phyloP scores from a whole-genome alignment of 805 yeast genomes.

The Wickerhamomyces bisporus region DNA sequence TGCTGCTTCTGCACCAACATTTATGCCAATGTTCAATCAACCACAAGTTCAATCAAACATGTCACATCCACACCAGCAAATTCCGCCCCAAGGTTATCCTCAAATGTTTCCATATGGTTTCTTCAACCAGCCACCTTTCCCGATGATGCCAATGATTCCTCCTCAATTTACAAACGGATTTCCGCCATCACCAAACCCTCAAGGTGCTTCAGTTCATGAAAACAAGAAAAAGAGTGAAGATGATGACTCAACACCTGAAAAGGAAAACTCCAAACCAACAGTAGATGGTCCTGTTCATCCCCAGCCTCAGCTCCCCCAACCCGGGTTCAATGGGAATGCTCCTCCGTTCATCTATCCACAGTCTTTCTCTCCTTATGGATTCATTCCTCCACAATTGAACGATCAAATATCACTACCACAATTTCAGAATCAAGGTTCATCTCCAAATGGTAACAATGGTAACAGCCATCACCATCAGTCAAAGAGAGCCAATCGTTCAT shows the following conservation, averaged over 20 bases:
- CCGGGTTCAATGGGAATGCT: slow-evolving; percentile 9
- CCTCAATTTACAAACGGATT: slow-evolving; percentile 15
- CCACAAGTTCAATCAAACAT: slow-evolving; percentile 11
- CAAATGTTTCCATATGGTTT: slow-evolving; percentile 32
- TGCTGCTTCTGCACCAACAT: slow-evolving; percentile 54
- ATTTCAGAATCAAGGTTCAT: slow-evolving; percentile 1
- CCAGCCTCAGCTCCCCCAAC: slow-evolving; percentile 18
- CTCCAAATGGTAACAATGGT: slow-evolving; percentile 3
- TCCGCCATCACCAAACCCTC: slow-evolving; percentile 9
- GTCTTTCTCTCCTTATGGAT: slow-evolving; percentile 23
- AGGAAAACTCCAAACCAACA: background rate
- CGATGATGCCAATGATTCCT: slow-evolving; percentile 29
- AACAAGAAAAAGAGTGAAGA: background rate
- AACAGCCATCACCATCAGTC: slow-evolving; percentile 4
- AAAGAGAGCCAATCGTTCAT: slow-evolving; percentile 19
- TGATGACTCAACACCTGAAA: background rate
- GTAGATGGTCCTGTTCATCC: slow-evolving; percentile 4
- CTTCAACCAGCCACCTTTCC: slow-evolving; percentile 27
- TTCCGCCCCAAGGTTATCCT: slow-evolving; percentile 20
- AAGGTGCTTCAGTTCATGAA: slow-evolving; percentile 3
- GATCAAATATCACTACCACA: slow-evolving; percentile 8
- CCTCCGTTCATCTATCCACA: slow-evolving; percentile 25
- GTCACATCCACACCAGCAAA: slow-evolving; percentile 1
- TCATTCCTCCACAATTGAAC: slow-evolving; percentile 19
- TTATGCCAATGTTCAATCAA: slow-evolving; percentile 40